These are phyloP conservation scores for Planoprotostelium fungivorum DNA, from an alignment of 78 protist species.

Conservation along the genomic window DNA sequence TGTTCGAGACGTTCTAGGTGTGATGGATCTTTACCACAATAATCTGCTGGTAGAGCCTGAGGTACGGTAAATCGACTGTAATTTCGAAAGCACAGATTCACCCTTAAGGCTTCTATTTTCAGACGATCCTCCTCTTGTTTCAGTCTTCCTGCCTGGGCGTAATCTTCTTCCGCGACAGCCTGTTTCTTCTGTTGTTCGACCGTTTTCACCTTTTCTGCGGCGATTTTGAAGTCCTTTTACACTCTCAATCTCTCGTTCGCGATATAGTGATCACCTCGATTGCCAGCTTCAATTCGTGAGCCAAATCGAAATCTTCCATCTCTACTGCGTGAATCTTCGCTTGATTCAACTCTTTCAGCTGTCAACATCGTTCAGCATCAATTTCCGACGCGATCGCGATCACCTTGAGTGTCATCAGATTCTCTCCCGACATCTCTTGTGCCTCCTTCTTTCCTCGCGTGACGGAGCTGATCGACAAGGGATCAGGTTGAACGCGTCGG, in stretches of 20 bases:
- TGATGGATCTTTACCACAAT: neutral
- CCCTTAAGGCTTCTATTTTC: neutral
- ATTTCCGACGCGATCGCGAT: neutral
- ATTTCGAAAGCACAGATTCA: neutral
- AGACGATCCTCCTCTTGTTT: neutral
- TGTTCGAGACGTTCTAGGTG: neutral
- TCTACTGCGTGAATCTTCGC: neutral
- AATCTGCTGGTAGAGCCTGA: neutral
- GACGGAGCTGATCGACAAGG: neutral
- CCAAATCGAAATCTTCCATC: neutral
- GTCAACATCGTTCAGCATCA: neutral
- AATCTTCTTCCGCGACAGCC: neutral
- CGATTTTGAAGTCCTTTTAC: neutral
- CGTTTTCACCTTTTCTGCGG: neutral
- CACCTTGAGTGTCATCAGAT: neutral
- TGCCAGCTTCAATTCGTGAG: neutral
- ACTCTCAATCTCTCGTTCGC: neutral
- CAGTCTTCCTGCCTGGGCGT: neutral
- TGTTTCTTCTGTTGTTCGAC: neutral
- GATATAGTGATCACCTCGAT: neutral
- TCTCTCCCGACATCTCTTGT: neutral
- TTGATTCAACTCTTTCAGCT: neutral
- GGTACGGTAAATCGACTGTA: neutral
- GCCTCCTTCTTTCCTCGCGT: neutral
- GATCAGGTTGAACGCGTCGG: too few species aligned